phyloP scores from a whole-genome alignment of 1,284 basidiomycete species.

The Entoloma clypeatum region DNA sequence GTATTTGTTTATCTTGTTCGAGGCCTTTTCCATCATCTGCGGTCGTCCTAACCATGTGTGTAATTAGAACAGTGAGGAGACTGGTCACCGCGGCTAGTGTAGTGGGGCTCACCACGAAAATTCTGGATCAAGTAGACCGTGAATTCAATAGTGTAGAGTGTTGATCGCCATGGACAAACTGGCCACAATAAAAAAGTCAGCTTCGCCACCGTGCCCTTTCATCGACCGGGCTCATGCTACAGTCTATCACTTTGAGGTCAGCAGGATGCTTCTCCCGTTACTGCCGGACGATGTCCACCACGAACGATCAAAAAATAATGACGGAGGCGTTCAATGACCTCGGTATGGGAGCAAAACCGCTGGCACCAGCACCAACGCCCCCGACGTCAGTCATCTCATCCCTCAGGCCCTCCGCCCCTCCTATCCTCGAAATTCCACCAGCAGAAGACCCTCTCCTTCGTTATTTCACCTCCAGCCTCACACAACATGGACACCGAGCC shows the following conservation, averaged over 20 bases:
- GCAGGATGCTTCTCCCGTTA: conserved; percentile 18
- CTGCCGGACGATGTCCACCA: conserved; percentile 16
- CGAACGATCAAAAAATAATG: conserved; percentile 10
- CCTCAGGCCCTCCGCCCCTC: conserved; percentile 15
- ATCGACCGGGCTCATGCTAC: no score
- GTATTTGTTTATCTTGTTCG: no score
- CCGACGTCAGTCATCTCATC: conserved; percentile 5
- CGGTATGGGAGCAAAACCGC: conserved; percentile 1
- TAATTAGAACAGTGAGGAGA: no score
- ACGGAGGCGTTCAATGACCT: conserved; percentile 18
- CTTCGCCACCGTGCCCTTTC: no score
- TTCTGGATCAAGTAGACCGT: no score
- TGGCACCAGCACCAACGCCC: conserved; percentile 14
- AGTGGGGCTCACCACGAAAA: no score
- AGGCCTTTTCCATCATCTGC: no score
- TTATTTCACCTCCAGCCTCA: conserved; percentile 66
- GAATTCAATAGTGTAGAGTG: no score
- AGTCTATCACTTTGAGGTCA: conserved; percentile 21
- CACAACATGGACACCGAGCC: conserved; percentile 66
- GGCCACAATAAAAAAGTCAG: no score
- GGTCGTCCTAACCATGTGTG: no score
- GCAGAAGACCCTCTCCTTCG: conserved; percentile 73
- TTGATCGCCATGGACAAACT: no score
- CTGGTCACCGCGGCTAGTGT: no score
- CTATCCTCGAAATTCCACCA: conserved; percentile 60